phyloP scores from a whole-genome alignment of 2,329 filamentous ascomycete genomes.

The Phaeophleospora eucalypticola region DNA sequence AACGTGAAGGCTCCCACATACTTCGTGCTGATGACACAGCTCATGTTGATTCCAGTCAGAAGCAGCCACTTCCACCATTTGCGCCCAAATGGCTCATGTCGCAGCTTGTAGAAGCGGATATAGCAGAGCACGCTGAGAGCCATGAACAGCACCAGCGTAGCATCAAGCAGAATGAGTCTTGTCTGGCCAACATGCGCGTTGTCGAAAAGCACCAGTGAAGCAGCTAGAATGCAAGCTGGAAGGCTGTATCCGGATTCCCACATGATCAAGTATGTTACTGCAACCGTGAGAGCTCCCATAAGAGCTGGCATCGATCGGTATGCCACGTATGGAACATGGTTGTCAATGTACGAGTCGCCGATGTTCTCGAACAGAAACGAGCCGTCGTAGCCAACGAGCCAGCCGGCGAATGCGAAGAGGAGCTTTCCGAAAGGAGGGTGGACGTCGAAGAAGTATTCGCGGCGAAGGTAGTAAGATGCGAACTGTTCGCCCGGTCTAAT shows the following conservation, averaged over 20 bases:
- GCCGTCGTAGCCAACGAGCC: slow-evolving; percentile 95
- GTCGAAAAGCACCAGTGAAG: slow-evolving; percentile 85
- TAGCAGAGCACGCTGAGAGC: slow-evolving; percentile 90
- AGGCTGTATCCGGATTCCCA: slow-evolving; percentile 99
- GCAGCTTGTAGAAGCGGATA: slow-evolving; percentile 94
- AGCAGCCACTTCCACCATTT: slow-evolving; percentile 99
- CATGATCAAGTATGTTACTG: slow-evolving; percentile 96
- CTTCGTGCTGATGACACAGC: slow-evolving; percentile 97
- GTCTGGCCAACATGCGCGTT: slow-evolving; percentile 98
- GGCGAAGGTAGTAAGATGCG: slow-evolving; percentile 76
- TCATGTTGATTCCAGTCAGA: slow-evolving; percentile 87
- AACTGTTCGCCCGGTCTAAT: slow-evolving; percentile 35
- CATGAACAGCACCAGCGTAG: slow-evolving; percentile 92
- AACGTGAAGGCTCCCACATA: slow-evolving; percentile 97
- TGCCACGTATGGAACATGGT: slow-evolving; percentile 95
- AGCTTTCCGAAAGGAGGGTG: slow-evolving; percentile 98
- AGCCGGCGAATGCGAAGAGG: slow-evolving; percentile 92
- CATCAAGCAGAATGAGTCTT: slow-evolving; percentile 87
- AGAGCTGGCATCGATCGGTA: slow-evolving; percentile 91
- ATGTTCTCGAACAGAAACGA: slow-evolving; percentile 99
- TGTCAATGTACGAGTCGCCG: slow-evolving; percentile 93
- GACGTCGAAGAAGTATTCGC: slow-evolving; percentile 99
- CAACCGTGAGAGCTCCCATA: slow-evolving; percentile 86
- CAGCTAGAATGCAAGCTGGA: slow-evolving; percentile 82
- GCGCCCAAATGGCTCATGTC: slow-evolving; percentile 80